Evolutionary conservation across 768 basidiomycete species (phyloP).

Genomic region (Trametes elegans): DNA sequence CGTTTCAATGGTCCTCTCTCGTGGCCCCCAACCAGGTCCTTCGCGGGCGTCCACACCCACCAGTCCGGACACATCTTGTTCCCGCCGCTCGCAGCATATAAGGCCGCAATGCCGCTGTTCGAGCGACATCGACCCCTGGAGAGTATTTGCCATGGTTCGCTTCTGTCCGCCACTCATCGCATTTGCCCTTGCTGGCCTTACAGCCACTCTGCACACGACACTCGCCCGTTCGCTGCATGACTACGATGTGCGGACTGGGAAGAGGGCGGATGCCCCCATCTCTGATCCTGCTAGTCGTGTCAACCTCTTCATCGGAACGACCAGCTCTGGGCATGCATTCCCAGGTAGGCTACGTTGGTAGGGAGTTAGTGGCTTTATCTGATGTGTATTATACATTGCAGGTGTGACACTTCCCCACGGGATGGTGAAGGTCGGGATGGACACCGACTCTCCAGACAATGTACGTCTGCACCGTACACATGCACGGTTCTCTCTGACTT

Average conservation of each 20-base stretch:
- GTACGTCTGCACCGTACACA: neutral
- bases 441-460: slow-evolving; percentile 48
- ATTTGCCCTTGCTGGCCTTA: slow-evolving; percentile 1
- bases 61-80: neutral
- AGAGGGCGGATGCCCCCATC: slow-evolving; percentile 11
- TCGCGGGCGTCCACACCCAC: no score
- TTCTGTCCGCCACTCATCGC: neutral
- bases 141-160: neutral
- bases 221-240: neutral
- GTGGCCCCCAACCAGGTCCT: no score
- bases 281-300: slow-evolving; percentile 38
- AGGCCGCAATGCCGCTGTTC: neutral
- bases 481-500: slow-evolving; percentile 6
- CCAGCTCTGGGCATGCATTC: slow-evolving; percentile 38
- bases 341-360: neutral
- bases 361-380: neutral
- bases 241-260: neutral
- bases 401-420: slow-evolving; percentile 66
- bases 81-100: neutral
- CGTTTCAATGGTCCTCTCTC: neutral
- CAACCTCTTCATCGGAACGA: slow-evolving; percentile 65
- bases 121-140: neutral
- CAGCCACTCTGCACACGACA: neutral
- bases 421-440: slow-evolving; percentile 69
- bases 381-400: slow-evolving; percentile 16